Evolutionary conservation across 352 stramenopile species (phyloP).

Genomic region (Phytophthora uliginosa): DNA sequence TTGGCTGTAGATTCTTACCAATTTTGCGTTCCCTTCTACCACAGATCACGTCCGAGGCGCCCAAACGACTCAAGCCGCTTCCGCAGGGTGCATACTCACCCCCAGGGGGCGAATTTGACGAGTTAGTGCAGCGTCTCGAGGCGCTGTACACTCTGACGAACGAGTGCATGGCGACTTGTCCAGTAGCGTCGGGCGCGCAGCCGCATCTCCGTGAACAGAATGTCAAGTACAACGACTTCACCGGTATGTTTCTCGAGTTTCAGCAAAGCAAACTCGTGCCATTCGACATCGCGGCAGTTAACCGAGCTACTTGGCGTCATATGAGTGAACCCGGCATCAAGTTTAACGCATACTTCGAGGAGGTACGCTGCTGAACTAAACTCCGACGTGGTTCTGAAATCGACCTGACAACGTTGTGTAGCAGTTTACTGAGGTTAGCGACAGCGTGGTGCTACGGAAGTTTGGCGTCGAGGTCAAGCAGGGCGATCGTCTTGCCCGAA

Average conservation of each 20-base stretch:
- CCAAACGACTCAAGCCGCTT: constrained; percentile 16
- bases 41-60: constrained; percentile 18
- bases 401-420: constrained; percentile 10
- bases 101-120: constrained; percentile 9
- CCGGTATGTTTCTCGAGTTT: constrained; percentile 42
- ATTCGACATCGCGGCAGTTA: constrained; percentile 29
- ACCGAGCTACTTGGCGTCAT: constrained; percentile 32
- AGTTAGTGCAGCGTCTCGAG: constrained; percentile 19
- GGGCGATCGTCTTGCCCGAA: constrained; percentile 12
- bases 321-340: constrained; percentile 32
- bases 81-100: not conserved
- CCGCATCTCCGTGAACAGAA: constrained; percentile 22
- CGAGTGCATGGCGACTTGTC: constrained; percentile 10
- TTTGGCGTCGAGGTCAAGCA: constrained; percentile 36
- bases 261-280: constrained; percentile 36
- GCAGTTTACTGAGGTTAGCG: constrained; percentile 21
- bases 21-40: not conserved
- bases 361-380: constrained; percentile 10
- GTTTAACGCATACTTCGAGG: constrained; percentile 39
- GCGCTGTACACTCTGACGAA: constrained; percentile 21
- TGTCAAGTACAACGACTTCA: constrained; percentile 43
- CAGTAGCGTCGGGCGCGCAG: constrained; percentile 8
- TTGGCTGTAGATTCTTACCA: not conserved
- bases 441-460: constrained; percentile 32
- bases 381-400: not conserved